Base-by-base conservation (phyloP, 1,284 basidiomycete genomes). In the Hemileia vastatrix region DNA sequence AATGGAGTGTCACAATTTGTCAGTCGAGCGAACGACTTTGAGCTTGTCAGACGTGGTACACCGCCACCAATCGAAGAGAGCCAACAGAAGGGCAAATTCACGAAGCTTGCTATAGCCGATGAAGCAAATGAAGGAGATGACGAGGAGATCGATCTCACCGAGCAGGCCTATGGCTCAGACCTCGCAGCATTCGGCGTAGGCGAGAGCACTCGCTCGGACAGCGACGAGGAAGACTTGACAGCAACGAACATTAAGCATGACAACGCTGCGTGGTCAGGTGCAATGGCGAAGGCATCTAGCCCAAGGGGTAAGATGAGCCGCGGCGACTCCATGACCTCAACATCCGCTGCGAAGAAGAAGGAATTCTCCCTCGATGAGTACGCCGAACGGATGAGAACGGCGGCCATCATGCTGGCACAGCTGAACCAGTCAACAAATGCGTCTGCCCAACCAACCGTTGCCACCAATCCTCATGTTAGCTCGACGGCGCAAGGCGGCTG, bases 331-430 rank as follows among this genome's bases (percentile, higher is more conserved):
- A 64, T 66, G 1, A 57, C 58, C 1, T 66, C 63, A 0, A 61
- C 66, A 44, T 57, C 66, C 15, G 45, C 66, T 18, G 54, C 71
- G 4, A 64, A 67, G 8, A 74, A 76, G 48, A 71, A 71, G 1
- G 71, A 75, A 6, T 77, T 80, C 63, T 78, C 79, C 1, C 79
- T 98, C 27, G 92, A 97, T 71, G 94, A 97, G 69, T 98, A 98
- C 74, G 93, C 94, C 0, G 90, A 96, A 71, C 84, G 94, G 48
- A 98, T 98, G 94, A 85, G 90, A 13, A 96, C 92, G 5, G 94
- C 94, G 1, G 94, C 94, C 2, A 86, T 97, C 70, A 97, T 98
- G 94, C 84, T 98, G 21, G 87, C 94, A 1, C 94, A 98, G 77
- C 82, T 98, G 45, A 96, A 94, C n/a, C n/a, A n/a, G n/a, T n/a